phyloP scores from a whole-genome alignment of 129 eudicot genomes.

The Tagetes patula region DNA sequence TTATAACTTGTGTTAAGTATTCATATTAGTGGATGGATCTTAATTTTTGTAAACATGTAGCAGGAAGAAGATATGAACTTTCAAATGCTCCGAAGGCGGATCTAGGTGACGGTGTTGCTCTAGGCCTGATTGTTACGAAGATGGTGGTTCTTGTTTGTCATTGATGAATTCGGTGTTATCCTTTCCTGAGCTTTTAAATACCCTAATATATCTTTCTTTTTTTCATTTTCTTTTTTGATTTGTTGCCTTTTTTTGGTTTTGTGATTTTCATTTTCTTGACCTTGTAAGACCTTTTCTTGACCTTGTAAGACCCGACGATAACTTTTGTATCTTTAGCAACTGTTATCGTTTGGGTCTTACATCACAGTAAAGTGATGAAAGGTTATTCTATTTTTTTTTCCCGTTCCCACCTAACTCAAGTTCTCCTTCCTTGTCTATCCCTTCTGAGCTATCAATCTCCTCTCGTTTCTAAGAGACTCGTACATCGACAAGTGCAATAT shows the following conservation, averaged over 20 bases:
- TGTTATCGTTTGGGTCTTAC: constrained; percentile 26
- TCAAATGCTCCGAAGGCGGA: not conserved
- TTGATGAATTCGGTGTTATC: constrained; percentile 63
- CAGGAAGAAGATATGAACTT: constrained; percentile 7
- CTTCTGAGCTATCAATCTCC: constrained; percentile 62
- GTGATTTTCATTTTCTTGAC: constrained; percentile 58
- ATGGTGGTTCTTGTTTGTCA: not conserved
- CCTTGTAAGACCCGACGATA: constrained; percentile 74
- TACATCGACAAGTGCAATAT: not conserved
- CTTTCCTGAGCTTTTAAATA: constrained; percentile 73
- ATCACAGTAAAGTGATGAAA: constrained; percentile 10
- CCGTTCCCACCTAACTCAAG: constrained; percentile 47
- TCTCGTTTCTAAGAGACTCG: not conserved
- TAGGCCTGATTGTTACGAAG: not conserved
- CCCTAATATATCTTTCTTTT: constrained; percentile 6
- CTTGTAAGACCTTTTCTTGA: constrained; percentile 99
- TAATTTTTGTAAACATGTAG: not conserved
- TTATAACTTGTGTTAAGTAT: not conserved
- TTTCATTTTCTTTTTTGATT: constrained; percentile 44
- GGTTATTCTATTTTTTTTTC: constrained; percentile 13
- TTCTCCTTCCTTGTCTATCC: constrained; percentile 97
- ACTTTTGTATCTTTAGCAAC: constrained; percentile 3
- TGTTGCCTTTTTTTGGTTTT: constrained; percentile 56
- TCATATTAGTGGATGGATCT: not conserved
- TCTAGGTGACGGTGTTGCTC: not conserved